These are phyloP conservation scores for Ganoderma multipileum DNA, from an alignment of 1,284 basidiomycete genomes.

Conservation along the genomic window DNA sequence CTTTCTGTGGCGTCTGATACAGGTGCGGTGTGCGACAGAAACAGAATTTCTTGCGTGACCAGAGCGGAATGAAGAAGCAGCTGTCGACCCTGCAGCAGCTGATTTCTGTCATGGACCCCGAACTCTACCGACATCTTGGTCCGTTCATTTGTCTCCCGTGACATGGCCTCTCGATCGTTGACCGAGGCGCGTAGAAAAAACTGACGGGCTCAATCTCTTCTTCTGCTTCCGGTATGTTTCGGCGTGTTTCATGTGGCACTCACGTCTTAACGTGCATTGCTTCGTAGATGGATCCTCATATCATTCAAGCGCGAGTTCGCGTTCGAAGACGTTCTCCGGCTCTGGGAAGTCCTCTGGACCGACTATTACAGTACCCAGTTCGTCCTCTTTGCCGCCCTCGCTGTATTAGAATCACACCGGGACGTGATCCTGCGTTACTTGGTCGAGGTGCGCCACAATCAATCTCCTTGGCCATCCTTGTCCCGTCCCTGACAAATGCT, in stretches of 20 bases:
- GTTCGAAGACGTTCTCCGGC: conserved; percentile 85
- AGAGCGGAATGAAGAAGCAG: conserved; percentile 97
- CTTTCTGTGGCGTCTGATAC: not conserved
- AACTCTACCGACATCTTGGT: conserved; percentile 89
- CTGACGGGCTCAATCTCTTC: conserved; percentile 93
- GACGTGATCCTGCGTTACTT: conserved; percentile 95
- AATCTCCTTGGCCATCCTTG: not conserved
- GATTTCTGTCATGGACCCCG: conserved; percentile 93
- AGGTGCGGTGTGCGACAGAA: conserved; percentile 57
- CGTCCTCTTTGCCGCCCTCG: conserved; percentile 94
- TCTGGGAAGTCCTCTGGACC: conserved; percentile 99
- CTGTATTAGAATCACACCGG: conserved; percentile 92
- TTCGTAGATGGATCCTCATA: conserved; percentile 80
- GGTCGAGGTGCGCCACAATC: conserved; percentile 65
- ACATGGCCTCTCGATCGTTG: conserved; percentile 10
- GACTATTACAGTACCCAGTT: conserved; percentile 89
- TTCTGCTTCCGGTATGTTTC: conserved; percentile 90
- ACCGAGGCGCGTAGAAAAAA: conserved; percentile 67
- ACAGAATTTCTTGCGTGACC: conserved; percentile 94
- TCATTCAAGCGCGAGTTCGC: conserved; percentile 95
- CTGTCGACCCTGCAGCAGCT: conserved; percentile 89
- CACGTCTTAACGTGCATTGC: not conserved
- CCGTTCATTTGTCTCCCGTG: conserved; percentile 27
- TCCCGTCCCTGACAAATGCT: not conserved
- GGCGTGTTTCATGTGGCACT: conserved; percentile 2